A percentile compares a stretch with the other conserved stretches of the same genome.
Conservation (phyloP, 2,329 filamentous ascomycete species). For the Sporothrix sp. region DNA sequence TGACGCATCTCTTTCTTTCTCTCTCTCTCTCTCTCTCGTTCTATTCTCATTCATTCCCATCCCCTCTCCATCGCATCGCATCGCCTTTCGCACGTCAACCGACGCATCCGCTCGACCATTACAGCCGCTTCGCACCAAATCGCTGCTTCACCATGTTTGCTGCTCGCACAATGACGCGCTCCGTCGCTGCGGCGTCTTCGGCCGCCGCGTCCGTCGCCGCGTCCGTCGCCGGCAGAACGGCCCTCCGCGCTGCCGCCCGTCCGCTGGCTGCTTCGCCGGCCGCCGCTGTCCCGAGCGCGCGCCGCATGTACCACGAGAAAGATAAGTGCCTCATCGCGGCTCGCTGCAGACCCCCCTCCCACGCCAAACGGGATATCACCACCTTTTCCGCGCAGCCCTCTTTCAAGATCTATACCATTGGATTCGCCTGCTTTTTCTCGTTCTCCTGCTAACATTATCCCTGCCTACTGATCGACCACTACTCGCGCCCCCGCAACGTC, state of each 20-base stretch:
- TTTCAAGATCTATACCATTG: background rate
- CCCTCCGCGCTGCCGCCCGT: slow-evolving; percentile 13
- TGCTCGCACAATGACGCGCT: slow-evolving; percentile 12
- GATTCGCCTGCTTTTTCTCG: background rate
- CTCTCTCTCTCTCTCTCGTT: background rate
- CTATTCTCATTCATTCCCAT: background rate
- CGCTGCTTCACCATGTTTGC: slow-evolving; percentile 14
- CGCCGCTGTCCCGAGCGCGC: slow-evolving; percentile 10
- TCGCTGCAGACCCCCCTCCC: background rate
- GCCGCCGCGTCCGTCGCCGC: slow-evolving; percentile 4
- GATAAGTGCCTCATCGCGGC: slow-evolving; percentile 15
- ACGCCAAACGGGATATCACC: slow-evolving; percentile 5
- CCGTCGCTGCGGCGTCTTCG: slow-evolving; percentile 14
- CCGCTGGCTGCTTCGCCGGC: slow-evolving; percentile 7
- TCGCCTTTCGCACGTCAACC: background rate
- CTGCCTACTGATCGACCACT: slow-evolving; percentile 21
- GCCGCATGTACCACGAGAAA: slow-evolving; percentile 21
- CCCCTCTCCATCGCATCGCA: background rate
- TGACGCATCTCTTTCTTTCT: too few species aligned
- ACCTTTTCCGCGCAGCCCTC: background rate
- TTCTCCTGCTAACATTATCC: background rate
- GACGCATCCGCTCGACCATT: too few species aligned
- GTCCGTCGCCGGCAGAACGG: slow-evolving; percentile 11
- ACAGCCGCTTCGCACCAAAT: background rate
- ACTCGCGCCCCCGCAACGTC: slow-evolving; percentile 35